Conservation (phyloP, 2,329 filamentous ascomycete species). For the Hirsutella rhossiliensis region DNA sequence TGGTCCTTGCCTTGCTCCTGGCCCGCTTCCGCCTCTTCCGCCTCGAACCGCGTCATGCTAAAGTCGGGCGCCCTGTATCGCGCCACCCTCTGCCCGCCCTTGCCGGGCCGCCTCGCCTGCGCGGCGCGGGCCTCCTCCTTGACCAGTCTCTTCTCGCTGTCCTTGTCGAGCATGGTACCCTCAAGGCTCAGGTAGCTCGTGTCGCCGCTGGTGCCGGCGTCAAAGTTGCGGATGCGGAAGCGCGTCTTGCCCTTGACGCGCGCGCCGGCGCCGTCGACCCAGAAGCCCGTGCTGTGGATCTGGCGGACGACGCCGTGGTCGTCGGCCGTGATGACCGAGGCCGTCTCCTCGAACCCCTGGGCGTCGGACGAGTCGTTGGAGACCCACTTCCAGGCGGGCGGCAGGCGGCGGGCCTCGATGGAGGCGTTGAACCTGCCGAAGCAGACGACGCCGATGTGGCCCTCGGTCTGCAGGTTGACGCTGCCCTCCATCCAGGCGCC, state of each 20-base stretch:
- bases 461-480: slow-evolving; percentile 78
- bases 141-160: slow-evolving; percentile 49
- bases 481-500: slow-evolving; percentile 68
- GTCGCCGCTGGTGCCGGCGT: slow-evolving; percentile 62
- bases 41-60: slow-evolving; percentile 42
- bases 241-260: slow-evolving; percentile 58
- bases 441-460: slow-evolving; percentile 78
- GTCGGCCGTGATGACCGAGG: slow-evolving; percentile 26
- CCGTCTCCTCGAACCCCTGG: slow-evolving; percentile 27
- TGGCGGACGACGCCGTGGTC: slow-evolving; percentile 41
- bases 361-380: slow-evolving; percentile 35
- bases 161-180: slow-evolving; percentile 67
- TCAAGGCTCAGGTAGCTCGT: slow-evolving; percentile 76
- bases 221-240: slow-evolving; percentile 77
- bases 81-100: slow-evolving; percentile 14
- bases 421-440: slow-evolving; percentile 89
- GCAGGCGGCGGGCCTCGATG: slow-evolving; percentile 66
- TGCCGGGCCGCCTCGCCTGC: slow-evolving; percentile 21
- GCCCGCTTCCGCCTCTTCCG: slow-evolving; percentile 26
- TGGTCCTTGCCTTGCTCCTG: slow-evolving; percentile 15
- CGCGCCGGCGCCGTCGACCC: slow-evolving; percentile 58
- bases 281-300: slow-evolving; percentile 55
- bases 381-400: slow-evolving; percentile 70
- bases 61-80: slow-evolving; percentile 36
- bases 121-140: slow-evolving; percentile 31